Evolutionary conservation across 257 asterid genomes (phyloP).

Genomic region (Craterostigma plantagineum): DNA sequence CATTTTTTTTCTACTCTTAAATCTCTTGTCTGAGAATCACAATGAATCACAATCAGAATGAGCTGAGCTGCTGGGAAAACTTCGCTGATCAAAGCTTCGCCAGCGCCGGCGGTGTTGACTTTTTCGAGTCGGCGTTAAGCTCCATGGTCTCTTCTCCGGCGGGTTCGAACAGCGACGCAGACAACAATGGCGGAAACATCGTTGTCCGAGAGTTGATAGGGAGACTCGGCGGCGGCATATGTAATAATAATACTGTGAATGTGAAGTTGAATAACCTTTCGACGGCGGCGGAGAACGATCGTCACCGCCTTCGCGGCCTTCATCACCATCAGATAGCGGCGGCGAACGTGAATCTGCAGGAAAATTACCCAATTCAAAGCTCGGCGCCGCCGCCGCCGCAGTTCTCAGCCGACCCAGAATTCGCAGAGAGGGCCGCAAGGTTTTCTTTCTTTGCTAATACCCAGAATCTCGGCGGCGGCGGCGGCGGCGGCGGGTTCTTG

Average conservation of each 20-base stretch:
- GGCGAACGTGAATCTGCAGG: constrained; percentile 13
- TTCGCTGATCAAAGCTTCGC: not conserved
- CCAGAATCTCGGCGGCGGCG: constrained; percentile 7
- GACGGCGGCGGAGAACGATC: constrained; percentile 3
- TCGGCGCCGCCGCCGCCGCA: constrained; percentile 25
- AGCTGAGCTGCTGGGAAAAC: too few species aligned
- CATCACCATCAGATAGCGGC: constrained; percentile 26
- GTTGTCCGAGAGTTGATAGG: constrained; percentile 63
- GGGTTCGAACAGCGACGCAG: constrained; percentile 14
- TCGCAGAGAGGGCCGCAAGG: constrained; percentile 57
- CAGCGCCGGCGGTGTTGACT: constrained; percentile 15
- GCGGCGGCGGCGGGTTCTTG: not conserved
- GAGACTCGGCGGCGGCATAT: constrained; percentile 47
- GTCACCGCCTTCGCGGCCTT: too few species aligned
- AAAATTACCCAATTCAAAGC: constrained; percentile 7
- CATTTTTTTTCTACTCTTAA: too few species aligned
- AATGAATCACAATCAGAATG: too few species aligned
- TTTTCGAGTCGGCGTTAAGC: constrained; percentile 73
- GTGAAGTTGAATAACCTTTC: too few species aligned
- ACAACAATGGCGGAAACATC: constrained; percentile 14
- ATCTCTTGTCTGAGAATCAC: too few species aligned
- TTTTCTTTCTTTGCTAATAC: constrained; percentile 44
- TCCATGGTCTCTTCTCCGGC: constrained; percentile 90
- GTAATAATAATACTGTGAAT: too few species aligned
- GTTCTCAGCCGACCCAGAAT: constrained; percentile 52